Evolutionary conservation across 2,329 filamentous ascomycete species (phyloP).

Genomic region (Pseudocercospora macadamiae): DNA sequence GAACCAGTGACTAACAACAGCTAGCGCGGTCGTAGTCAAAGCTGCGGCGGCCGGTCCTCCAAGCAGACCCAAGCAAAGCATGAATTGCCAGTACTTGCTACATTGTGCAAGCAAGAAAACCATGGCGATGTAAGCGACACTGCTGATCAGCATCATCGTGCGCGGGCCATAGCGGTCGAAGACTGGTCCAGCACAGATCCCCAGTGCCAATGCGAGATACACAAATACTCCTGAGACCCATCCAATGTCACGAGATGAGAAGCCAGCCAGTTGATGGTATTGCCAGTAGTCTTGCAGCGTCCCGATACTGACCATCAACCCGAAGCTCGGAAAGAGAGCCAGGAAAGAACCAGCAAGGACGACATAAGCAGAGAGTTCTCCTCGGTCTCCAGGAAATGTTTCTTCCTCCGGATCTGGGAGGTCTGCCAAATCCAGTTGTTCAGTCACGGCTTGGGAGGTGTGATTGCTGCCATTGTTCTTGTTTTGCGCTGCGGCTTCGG

Average conservation of each 20-base stretch:
- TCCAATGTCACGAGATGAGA: constrained; percentile 50
- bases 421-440: neutral
- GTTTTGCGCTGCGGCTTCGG: neutral
- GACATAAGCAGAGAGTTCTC: constrained; percentile 10
- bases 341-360: constrained; percentile 39
- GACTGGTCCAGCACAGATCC: constrained; percentile 53
- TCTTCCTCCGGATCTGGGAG: neutral
- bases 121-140: constrained; percentile 42
- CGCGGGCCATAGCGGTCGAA: constrained; percentile 54
- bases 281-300: constrained; percentile 53
- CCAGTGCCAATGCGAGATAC: constrained; percentile 50
- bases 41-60: constrained; percentile 42
- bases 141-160: constrained; percentile 44
- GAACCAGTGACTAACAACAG: constrained; percentile 48
- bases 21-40: constrained; percentile 43
- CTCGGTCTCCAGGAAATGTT: constrained; percentile 12
- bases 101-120: constrained; percentile 54
- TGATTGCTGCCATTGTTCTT: neutral
- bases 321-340: constrained; percentile 46
- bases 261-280: constrained; percentile 48
- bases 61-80: constrained; percentile 42
- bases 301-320: constrained; percentile 54
- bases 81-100: constrained; percentile 53
- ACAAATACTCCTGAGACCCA: constrained; percentile 55
- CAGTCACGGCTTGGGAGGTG: neutral